A percentile compares a stretch with the other conserved stretches of the same genome.
These are phyloP conservation scores for Holtermannia corniformis DNA, from an alignment of 768 basidiomycete genomes.

Conservation along the genomic window DNA sequence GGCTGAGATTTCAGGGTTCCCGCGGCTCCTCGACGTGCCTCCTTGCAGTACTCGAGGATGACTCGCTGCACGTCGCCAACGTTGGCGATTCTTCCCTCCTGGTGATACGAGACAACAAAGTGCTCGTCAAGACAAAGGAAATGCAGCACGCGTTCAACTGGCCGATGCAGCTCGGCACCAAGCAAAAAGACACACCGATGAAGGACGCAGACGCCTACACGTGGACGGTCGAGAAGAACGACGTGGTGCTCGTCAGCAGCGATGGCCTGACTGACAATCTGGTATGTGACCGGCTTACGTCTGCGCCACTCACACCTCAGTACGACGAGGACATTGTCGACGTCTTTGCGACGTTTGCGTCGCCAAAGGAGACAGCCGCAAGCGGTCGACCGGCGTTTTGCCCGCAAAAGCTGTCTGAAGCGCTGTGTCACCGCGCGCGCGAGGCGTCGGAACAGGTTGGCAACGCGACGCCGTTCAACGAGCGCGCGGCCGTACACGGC, in stretches of 20 bases:
- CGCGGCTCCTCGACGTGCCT: conserved; percentile 45
- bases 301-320: too few species aligned
- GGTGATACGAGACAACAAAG: conserved; percentile 61
- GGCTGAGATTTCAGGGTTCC: conserved; percentile 44
- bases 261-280: conserved; percentile 43
- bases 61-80: conserved; percentile 36
- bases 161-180: conserved; percentile 39
- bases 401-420: conserved; percentile 39
- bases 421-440: conserved; percentile 34
- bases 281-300: too few species aligned
- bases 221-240: conserved; percentile 42
- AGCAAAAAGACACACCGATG: conserved; percentile 53
- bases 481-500: conserved; percentile 67
- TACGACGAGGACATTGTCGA: conserved; percentile 42
- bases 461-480: conserved; percentile 60
- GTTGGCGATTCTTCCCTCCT: conserved; percentile 57
- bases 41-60: conserved; percentile 42
- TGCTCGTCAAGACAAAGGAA: conserved; percentile 79
- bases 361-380: conserved; percentile 7
- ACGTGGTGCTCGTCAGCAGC: conserved; percentile 40
- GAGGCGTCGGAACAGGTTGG: conserved; percentile 26
- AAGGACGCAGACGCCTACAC: conserved; percentile 57
- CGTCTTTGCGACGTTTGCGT: conserved; percentile 32
- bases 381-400: conserved; percentile 22
- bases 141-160: conserved; percentile 74